Conservation (phyloP, 768 basidiomycete species). For the Phylloporus arenicola region DNA sequence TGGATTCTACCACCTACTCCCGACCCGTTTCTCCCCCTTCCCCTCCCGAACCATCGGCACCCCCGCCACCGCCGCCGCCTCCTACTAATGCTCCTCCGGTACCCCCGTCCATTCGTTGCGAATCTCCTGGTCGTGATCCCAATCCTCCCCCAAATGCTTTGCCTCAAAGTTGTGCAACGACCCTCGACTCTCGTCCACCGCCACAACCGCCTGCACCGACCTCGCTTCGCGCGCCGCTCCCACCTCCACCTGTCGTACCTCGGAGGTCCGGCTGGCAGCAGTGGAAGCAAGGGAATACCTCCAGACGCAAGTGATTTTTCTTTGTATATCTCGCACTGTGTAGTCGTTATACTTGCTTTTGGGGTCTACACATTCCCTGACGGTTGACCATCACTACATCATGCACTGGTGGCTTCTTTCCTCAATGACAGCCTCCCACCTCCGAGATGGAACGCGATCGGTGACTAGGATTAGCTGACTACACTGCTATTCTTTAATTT, state of each 20-base stretch:
- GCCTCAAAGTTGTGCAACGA: background rate
- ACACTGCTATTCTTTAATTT: constrained; percentile 43
- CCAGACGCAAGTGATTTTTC: constrained; percentile 17
- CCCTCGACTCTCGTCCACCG: constrained; percentile 12
- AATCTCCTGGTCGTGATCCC: constrained; percentile 13
- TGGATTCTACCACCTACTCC: constrained; percentile 48
- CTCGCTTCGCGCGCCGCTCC: constrained; percentile 12
- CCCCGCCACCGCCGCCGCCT: constrained; percentile 21
- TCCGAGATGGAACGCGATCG: constrained; percentile 18
- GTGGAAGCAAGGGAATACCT: constrained; percentile 30
- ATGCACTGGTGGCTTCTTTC: background rate
- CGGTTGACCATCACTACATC: no score
- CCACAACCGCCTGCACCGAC: constrained; percentile 5
- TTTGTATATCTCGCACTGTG: background rate
- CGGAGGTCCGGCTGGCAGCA: constrained; percentile 52
- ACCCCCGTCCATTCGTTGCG: background rate
- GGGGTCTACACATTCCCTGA: background rate
- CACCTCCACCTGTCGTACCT: constrained; percentile 17
- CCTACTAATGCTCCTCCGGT: constrained; percentile 6
- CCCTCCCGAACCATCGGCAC: constrained; percentile 13
- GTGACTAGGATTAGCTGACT: constrained; percentile 42
- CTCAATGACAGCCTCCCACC: constrained; percentile 20
- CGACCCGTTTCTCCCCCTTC: constrained; percentile 20
- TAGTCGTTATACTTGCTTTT: background rate
- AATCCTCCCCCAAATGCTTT: constrained; percentile 4